Percentiles rank a stretch among this genome's conserved stretches.
Evolutionary conservation across 768 basidiomycete species (phyloP).

Genomic region (Termitomyces sp.): DNA sequence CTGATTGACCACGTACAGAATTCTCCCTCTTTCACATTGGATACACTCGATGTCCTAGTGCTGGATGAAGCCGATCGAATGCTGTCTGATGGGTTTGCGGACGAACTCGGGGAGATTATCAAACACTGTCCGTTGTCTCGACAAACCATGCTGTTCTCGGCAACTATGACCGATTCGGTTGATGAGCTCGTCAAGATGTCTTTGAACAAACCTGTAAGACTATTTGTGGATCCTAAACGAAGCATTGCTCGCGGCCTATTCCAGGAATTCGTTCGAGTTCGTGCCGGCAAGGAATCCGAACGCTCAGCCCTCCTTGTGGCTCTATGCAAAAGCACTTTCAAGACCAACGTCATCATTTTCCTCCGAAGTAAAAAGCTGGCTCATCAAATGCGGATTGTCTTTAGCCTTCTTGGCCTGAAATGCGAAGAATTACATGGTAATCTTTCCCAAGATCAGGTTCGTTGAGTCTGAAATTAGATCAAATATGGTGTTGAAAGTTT

Average conservation of each 20-base stretch:
- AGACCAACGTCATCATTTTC: conserved; percentile 83
- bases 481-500: neutral
- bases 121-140: conserved; percentile 81
- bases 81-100: conserved; percentile 92
- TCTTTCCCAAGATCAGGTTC: conserved; percentile 90
- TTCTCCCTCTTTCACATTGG: conserved; percentile 88
- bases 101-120: conserved; percentile 92
- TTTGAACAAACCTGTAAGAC: conserved; percentile 84
- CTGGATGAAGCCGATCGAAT: conserved; percentile 98
- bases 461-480: conserved; percentile 8
- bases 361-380: conserved; percentile 95
- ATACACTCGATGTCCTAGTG: conserved; percentile 88
- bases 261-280: conserved; percentile 94
- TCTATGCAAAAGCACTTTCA: conserved; percentile 87
- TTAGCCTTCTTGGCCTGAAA: conserved; percentile 82
- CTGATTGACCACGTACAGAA: conserved; percentile 97
- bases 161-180: conserved; percentile 97
- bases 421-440: conserved; percentile 95
- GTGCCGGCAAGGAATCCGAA: conserved; percentile 72
- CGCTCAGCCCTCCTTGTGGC: conserved; percentile 73
- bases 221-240: conserved; percentile 94
- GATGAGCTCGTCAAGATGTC: conserved; percentile 92
- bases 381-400: conserved; percentile 94
- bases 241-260: conserved; percentile 79
- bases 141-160: conserved; percentile 98